phyloP scores from a whole-genome alignment of 2,329 filamentous ascomycete species.

The Exophiala dermatitidis region DNA sequence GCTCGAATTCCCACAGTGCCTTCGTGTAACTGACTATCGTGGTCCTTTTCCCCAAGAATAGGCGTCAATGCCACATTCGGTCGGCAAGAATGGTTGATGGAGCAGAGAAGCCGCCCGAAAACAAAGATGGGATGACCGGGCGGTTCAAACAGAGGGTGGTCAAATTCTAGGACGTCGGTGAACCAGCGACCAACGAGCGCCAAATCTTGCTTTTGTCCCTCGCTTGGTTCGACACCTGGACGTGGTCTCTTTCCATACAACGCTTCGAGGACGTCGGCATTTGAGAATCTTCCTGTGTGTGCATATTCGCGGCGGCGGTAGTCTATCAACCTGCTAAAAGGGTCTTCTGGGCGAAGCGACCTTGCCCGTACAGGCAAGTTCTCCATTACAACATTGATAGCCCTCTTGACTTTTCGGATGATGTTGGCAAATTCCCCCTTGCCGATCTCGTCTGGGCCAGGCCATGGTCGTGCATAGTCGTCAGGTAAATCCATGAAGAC shows the following conservation, averaged over 20 bases:
- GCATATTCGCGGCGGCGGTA: too few relatives aligned
- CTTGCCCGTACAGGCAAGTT: too few relatives aligned
- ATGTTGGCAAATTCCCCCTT: background rate
- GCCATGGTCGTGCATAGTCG: background rate
- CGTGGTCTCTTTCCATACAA: too few relatives aligned
- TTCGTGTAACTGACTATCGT: background rate
- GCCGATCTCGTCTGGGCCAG: background rate
- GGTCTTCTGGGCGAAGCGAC: too few relatives aligned
- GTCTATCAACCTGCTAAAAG: too few relatives aligned
- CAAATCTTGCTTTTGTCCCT: too few relatives aligned
- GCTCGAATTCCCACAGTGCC: background rate
- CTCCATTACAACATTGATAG: too few relatives aligned
- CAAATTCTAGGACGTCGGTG: background rate
- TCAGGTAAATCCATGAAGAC: background rate
- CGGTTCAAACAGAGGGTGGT: background rate
- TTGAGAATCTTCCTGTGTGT: too few relatives aligned
- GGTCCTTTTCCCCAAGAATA: background rate
- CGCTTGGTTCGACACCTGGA: too few relatives aligned
- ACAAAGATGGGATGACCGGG: background rate
- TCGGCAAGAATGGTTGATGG: background rate
- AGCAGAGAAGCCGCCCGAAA: background rate
- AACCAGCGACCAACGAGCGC: background rate
- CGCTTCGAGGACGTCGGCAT: too few relatives aligned
- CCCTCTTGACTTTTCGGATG: background rate
- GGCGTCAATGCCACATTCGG: background rate